A percentile compares a stretch with the other conserved stretches of the same genome.
Conservation (phyloP, 495 filamentous ascomycete species). For the Neurospora sp. region DNA sequence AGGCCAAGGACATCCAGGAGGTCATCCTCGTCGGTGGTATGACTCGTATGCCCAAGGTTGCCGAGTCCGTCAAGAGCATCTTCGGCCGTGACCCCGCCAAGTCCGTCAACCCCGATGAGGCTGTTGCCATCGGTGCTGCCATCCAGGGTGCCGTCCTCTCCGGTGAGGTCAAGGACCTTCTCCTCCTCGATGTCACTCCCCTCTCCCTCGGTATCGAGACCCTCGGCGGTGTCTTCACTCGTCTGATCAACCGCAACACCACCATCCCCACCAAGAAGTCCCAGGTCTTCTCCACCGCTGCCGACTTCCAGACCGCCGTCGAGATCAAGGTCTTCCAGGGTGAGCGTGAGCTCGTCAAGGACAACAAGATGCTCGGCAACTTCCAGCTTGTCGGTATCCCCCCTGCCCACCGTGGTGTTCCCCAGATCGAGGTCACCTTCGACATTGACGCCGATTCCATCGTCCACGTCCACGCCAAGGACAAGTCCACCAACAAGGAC, state of each 20-base stretch:
- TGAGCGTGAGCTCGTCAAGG: slow-evolving; percentile 97
- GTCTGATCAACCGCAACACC: slow-evolving; percentile 98
- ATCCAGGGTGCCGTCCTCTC: slow-evolving; percentile 96
- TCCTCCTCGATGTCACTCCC: slow-evolving; percentile 94
- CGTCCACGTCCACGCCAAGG: slow-evolving; percentile 96
- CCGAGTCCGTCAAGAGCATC: slow-evolving; percentile 91
- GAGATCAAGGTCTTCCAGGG: slow-evolving; percentile 99
- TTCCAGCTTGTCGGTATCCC: slow-evolving; percentile 99
- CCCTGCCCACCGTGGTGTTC: slow-evolving; percentile 93
- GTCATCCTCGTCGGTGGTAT: slow-evolving; percentile 99
- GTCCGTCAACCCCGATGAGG: slow-evolving; percentile 98
- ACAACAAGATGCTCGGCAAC: slow-evolving; percentile 99
- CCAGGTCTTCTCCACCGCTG: slow-evolving; percentile 95
- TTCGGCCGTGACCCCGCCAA: slow-evolving; percentile 98
- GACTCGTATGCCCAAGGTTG: slow-evolving; percentile 99
- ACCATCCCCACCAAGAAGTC: slow-evolving; percentile 99
- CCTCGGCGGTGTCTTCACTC: slow-evolving; percentile 97
- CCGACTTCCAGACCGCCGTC: slow-evolving; percentile 98
- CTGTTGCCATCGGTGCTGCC: slow-evolving; percentile 95
- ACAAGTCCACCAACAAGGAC: slow-evolving; percentile 99
- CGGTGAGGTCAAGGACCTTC: slow-evolving; percentile 92
- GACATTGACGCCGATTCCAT: slow-evolving; percentile 99
- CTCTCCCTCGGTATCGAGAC: slow-evolving; percentile 99
- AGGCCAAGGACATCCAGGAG: slow-evolving; percentile 95
- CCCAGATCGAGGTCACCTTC: slow-evolving; percentile 97